Conservation (phyloP, 345 rosid species). For the Brassica juncea region DNA sequence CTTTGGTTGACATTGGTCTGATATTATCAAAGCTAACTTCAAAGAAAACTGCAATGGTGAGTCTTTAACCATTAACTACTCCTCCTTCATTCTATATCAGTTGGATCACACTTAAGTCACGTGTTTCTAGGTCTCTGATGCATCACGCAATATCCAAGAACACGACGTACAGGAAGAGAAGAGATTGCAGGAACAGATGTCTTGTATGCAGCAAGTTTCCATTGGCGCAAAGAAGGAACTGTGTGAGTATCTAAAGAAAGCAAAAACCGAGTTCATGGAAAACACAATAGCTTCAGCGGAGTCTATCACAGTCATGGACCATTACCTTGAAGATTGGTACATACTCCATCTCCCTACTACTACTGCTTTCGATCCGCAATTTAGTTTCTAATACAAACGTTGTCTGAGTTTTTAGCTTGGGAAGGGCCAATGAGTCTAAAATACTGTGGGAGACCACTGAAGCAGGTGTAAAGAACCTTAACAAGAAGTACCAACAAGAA, state of each 20-base stretch:
- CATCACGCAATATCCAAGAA: constrained; percentile 53
- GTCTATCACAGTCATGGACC: constrained; percentile 55
- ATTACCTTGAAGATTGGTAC: constrained; percentile 67
- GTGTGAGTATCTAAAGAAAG: constrained; percentile 48
- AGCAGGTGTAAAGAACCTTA: constrained; percentile 43
- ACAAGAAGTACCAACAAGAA: constrained; percentile 36
- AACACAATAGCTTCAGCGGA: constrained; percentile 65
- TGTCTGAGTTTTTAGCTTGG: constrained; percentile 51
- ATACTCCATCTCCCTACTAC: neutral
- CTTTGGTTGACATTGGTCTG: constrained; percentile 59
- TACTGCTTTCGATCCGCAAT: neutral
- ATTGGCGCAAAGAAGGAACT: constrained; percentile 53
- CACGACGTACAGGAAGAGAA: constrained; percentile 48
- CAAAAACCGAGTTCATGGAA: constrained; percentile 52
- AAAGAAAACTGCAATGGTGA: constrained; percentile 67
- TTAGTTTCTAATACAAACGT: neutral
- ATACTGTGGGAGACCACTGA: constrained; percentile 58
- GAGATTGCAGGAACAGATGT: constrained; percentile 58
- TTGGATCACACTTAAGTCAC: constrained; percentile 3
- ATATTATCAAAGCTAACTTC: constrained; percentile 67
- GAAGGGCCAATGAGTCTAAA: constrained; percentile 46
- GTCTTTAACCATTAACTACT: constrained; percentile 18
- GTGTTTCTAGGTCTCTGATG: constrained; percentile 60
- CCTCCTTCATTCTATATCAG: neutral
- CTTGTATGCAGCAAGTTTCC: constrained; percentile 61